Evolutionary conservation across 2,329 filamentous ascomycete genomes (phyloP).

Genomic region (Paecilomyces fulvus): DNA sequence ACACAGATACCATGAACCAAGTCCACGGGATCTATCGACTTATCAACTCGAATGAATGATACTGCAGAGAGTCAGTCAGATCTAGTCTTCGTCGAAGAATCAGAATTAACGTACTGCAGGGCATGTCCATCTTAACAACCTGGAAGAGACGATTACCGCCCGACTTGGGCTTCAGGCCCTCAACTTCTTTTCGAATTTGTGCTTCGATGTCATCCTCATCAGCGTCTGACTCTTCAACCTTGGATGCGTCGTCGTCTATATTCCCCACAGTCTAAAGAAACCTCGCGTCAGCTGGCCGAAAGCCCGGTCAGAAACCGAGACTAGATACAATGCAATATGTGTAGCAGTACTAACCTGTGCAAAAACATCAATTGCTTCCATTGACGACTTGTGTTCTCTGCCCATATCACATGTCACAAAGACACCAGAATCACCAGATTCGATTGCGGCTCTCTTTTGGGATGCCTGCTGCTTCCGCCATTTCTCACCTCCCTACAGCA

Average conservation of each 20-base stretch:
- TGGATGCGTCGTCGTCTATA: constrained; percentile 7
- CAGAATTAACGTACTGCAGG: constrained; percentile 26
- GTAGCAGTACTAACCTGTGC: constrained; percentile 37
- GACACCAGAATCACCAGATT: constrained; percentile 50
- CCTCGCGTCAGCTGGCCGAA: background rate
- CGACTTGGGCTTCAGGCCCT: constrained; percentile 43
- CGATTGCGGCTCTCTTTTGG: constrained; percentile 18
- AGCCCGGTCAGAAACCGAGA: constrained; percentile 1
- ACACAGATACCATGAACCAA: constrained; percentile 52
- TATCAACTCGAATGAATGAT: constrained; percentile 49
- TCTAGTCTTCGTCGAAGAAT: constrained; percentile 5
- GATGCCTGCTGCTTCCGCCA: constrained; percentile 19
- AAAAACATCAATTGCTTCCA: constrained; percentile 51
- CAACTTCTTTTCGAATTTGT: constrained; percentile 51
- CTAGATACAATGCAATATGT: constrained; percentile 3
- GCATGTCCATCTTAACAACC: constrained; percentile 46
- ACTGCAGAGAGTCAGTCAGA: constrained; percentile 29
- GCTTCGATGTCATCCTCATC: constrained; percentile 51
- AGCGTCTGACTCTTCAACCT: constrained; percentile 20
- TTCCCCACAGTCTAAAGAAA: constrained; percentile 10
- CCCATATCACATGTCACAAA: constrained; percentile 57
- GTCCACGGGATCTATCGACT: constrained; percentile 51
- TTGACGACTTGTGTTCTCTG: constrained; percentile 51
- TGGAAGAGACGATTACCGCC: constrained; percentile 41
- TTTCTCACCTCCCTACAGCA: constrained; percentile 18